Evolutionary conservation across 768 basidiomycete species (phyloP), one percentile per base, ranked within the genome.

Genomic region (Calocybe cyanea): DNA sequence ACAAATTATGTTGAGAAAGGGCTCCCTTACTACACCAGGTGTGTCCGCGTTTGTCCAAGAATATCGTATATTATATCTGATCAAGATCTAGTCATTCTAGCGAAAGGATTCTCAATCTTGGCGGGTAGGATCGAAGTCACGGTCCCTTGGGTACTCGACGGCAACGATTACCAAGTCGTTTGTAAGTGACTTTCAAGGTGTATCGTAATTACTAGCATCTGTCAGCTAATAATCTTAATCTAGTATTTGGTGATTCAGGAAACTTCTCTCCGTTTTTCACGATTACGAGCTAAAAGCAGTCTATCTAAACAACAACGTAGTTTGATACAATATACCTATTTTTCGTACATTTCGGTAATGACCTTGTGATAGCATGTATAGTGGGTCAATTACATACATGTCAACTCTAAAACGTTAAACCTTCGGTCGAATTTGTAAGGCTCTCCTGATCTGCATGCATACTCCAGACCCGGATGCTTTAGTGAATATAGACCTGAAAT

Each of bases 161-260:
- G 54, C 15, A 23, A 49, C 21, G 59, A 61, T 47, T 62, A 62
- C 40, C 41, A 46, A 25, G 37, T 64, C 24, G 60, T 57, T 44
- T 28, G 25, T 28, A 28, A 5, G 25, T 28, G 5, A 28, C 5
- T 28, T 28, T 11, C 11, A 5, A 28, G 5, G 25, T 11, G 11
- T 28, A 6, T 28, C 25, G 11, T 28, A 28, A 6, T 6, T 46
- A 62, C 63, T 49, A 53, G 63, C 60, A 5, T 18, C 4, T 30
- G 18, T 14, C 11, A 6, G 19, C 3, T 6, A 14, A 36, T 19
- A n/a, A n/a, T 33, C n/a, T 15, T 38, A 1, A 14, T 11, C n/a
- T 41, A 78, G 76, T 78, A 39, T 66, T 77, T 32, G 76, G 75
- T 10, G 76, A 76, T 57, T 76, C 74, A 36, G 76, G 75, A 14